Evolutionary conservation across 495 filamentous ascomycete species (phyloP), one percentile per base, ranked within the genome.

Genomic region (Pyrenula massariospora): DNA sequence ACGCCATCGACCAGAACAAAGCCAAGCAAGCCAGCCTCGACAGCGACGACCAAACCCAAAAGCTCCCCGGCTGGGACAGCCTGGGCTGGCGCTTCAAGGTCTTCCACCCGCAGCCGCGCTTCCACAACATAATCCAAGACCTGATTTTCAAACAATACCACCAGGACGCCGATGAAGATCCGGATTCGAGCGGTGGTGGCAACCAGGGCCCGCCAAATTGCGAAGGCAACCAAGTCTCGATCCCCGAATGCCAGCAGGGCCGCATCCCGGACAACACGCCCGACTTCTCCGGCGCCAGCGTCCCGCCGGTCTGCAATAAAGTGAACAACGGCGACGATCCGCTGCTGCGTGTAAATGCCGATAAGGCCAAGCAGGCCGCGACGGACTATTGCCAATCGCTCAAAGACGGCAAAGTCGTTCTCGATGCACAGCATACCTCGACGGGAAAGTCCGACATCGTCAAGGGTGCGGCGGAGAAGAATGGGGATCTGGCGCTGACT

Each of bases 81-180:
- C 22, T 59, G 52, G 58, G 58, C 20, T 24, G 12, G 3, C 52
- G 58, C 11, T 54, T 47, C 10, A 60, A 58, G 58, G 24, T 60
- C 1, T 60, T 60, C 23, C 58, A 60, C 57, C 58, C 58, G 3
- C 58, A 60, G 31, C 2, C 50, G 2, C 1, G 47, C 10, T 58
- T 22, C 12, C 58, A 60, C 36, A 8, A 50, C 2, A 47, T 49
- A 2, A 60, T 60, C 2, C 15, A 25, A 1, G 21, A 58, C 3
- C 3, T 25, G 21, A 24, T 60, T 15, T 15, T 53, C 0, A 24
- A 53, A 1, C 58, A 60, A 31, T 58, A 48, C 25, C 15, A 48
- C 1, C 2, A 42, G 24, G 25, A 52, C 12, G 22, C 3, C 2
- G 24, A 56, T 56, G 24, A 23, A 56, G 36, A 22, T 10, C 47